Evolutionary conservation across 2,329 filamentous ascomycete species (phyloP).

Genomic region (Penicillium sp.): DNA sequence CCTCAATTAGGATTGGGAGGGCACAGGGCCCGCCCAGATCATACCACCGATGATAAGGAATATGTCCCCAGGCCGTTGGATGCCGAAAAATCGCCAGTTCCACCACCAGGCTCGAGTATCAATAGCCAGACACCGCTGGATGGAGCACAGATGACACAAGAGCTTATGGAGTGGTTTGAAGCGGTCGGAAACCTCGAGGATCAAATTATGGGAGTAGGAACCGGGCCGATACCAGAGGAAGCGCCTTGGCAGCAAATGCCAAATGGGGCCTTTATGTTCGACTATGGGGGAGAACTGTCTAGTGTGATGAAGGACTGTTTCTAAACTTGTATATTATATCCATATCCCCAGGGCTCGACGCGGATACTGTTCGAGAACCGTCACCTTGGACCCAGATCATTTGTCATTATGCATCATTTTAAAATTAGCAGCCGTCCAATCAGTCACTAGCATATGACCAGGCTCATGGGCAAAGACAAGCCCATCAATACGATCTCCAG

Average conservation of each 20-base stretch:
- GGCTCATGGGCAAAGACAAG: conserved; percentile 63
- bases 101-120: conserved; percentile 58
- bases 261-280: conserved; percentile 43
- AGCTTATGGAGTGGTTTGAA: conserved; percentile 63
- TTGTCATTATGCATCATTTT: not conserved
- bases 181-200: conserved; percentile 57
- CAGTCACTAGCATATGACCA: conserved; percentile 63
- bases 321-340: conserved; percentile 3
- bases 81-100: conserved; percentile 49
- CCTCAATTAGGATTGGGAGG: conserved; percentile 57
- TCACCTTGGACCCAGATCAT: not conserved
- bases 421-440: conserved; percentile 49
- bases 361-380: not conserved
- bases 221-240: conserved; percentile 21
- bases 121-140: conserved; percentile 46
- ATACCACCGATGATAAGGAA: not conserved
- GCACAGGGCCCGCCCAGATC: conserved; percentile 24
- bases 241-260: conserved; percentile 28
- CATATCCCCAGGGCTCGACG: not conserved
- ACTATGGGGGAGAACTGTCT: conserved; percentile 59
- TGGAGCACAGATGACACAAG: conserved; percentile 58
- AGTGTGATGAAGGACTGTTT: conserved; percentile 56
- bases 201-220: conserved; percentile 38
- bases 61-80: not conserved
- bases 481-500: conserved; percentile 50